Conservation (phyloP, 805 yeast genomes). For the Yueomyces sinensis region DNA sequence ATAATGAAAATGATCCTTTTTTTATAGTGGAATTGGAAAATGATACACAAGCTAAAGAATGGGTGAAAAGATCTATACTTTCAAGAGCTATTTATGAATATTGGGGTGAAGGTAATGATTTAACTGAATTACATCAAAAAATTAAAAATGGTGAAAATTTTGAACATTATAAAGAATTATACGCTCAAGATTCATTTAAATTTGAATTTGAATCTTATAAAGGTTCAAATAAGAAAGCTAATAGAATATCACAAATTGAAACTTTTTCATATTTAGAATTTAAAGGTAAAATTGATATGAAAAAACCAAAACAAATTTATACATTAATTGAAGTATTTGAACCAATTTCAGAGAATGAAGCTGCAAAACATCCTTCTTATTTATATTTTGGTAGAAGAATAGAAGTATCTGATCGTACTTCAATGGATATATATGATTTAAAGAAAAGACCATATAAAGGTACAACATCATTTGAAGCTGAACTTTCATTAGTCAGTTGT, state of each 20-base stretch:
- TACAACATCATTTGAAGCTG: conserved; percentile 95
- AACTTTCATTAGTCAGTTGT: conserved; percentile 73
- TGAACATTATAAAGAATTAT: conserved; percentile 15
- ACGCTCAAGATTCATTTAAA: conserved; percentile 46
- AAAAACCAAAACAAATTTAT: conserved; percentile 57
- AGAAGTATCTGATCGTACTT: conserved; percentile 45
- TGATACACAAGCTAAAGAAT: conserved; percentile 52
- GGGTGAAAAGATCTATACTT: conserved; percentile 56
- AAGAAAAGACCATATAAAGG: conserved; percentile 81
- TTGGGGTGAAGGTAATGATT: conserved; percentile 58
- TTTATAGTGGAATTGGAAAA: conserved; percentile 49
- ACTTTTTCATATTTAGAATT: conserved; percentile 57
- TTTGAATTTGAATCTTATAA: conserved; percentile 71
- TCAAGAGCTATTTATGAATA: conserved; percentile 64
- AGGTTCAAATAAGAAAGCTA: conserved; percentile 33
- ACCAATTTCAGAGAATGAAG: conserved; percentile 29
- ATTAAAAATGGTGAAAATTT: conserved; percentile 19
- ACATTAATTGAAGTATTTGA: conserved; percentile 65
- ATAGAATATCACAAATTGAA: conserved; percentile 51
- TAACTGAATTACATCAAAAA: conserved; percentile 44
- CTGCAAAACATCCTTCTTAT: conserved; percentile 36
- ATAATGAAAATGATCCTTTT: conserved; percentile 55
- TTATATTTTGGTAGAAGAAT: conserved; percentile 71
- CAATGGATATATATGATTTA: conserved; percentile 68
- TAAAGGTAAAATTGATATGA: conserved; percentile 67